These are phyloP conservation scores for Phytophthora idaei DNA, from an alignment of 352 stramenopile species.

Conservation along the genomic window DNA sequence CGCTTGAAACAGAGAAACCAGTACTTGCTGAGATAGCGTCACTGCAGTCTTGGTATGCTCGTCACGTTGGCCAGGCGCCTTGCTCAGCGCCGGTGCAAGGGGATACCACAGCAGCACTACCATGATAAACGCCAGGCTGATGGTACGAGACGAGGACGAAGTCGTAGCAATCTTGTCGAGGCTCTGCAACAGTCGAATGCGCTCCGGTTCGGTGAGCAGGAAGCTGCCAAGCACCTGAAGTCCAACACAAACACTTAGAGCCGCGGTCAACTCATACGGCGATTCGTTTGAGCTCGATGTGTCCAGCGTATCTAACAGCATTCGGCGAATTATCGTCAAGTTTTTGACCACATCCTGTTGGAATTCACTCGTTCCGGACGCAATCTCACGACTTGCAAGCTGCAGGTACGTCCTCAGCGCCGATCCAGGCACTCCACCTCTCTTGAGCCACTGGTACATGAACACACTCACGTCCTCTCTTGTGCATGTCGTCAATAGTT, in stretches of 20 bases:
- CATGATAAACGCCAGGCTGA: slow-evolving; percentile 62
- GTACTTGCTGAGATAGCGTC: slow-evolving; percentile 62
- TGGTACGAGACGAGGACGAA: slow-evolving; percentile 37
- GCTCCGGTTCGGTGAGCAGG: slow-evolving; percentile 51
- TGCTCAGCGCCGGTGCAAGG: slow-evolving; percentile 52
- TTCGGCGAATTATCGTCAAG: slow-evolving; percentile 21
- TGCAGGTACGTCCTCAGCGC: slow-evolving; percentile 37
- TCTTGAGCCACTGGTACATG: slow-evolving; percentile 51
- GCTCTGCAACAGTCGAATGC: slow-evolving; percentile 47
- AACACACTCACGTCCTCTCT: slow-evolving; percentile 43
- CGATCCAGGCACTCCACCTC: slow-evolving; percentile 22
- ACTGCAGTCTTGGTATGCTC: slow-evolving; percentile 58
- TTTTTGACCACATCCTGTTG: slow-evolving; percentile 22
- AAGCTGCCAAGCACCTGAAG: slow-evolving; percentile 56
- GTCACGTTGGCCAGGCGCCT: slow-evolving; percentile 64
- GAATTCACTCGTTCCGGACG: slow-evolving; percentile 15
- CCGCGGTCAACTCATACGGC: slow-evolving; percentile 36
- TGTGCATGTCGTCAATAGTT: slow-evolving; percentile 22
- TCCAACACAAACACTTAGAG: slow-evolving; percentile 53
- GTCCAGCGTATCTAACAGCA: slow-evolving; percentile 35
- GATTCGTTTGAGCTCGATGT: slow-evolving; percentile 13
- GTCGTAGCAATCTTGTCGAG: slow-evolving; percentile 43
- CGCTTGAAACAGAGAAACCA: slow-evolving; percentile 55
- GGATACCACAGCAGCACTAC: slow-evolving; percentile 67
- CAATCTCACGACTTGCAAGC: slow-evolving; percentile 17